Evolutionary conservation across 1,284 basidiomycete genomes (phyloP).

Genomic region (Hymenochaete sp.): DNA sequence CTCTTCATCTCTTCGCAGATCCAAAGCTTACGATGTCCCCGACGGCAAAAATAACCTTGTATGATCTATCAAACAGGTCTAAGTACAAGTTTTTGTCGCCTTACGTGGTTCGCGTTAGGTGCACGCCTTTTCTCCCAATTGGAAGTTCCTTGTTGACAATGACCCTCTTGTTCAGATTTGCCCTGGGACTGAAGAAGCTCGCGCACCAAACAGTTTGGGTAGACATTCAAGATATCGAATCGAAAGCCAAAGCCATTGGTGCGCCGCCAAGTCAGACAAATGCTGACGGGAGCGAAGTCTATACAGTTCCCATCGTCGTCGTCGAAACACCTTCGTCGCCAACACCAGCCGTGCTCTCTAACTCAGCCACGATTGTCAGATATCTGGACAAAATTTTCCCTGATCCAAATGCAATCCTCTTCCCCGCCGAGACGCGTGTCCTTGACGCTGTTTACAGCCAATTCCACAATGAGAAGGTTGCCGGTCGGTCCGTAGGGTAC

Average conservation of each 20-base stretch:
- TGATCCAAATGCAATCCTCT: conserved; percentile 25
- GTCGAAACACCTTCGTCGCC: conserved; percentile 19
- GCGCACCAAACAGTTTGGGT: conserved; percentile 35
- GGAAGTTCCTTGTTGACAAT: no score
- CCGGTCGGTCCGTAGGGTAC: conserved; percentile 12
- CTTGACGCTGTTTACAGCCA: conserved; percentile 27
- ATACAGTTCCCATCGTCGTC: conserved; percentile 33
- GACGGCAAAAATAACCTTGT: conserved; percentile 27
- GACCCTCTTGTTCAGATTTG: conserved; percentile 21
- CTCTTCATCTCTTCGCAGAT: no score
- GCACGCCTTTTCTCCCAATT: no score
- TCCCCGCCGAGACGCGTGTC: conserved; percentile 26
- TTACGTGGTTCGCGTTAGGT: conserved; percentile 28
- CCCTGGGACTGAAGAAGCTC: conserved; percentile 34
- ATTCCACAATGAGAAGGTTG: conserved; percentile 18
- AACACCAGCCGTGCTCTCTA: conserved; percentile 27
- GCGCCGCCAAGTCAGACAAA: conserved; percentile 27
- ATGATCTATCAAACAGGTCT: conserved; percentile 24
- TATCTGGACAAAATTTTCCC: conserved; percentile 42
- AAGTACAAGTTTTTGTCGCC: conserved; percentile 24
- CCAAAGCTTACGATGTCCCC: no score
- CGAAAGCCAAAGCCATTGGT: conserved; percentile 25
- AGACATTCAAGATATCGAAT: conserved; percentile 33
- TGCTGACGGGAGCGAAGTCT: conserved; percentile 25
- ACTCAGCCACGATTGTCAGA: conserved; percentile 34